phyloP scores from a whole-genome alignment of 2,329 filamentous ascomycete genomes.

The Alternaria viburni region DNA sequence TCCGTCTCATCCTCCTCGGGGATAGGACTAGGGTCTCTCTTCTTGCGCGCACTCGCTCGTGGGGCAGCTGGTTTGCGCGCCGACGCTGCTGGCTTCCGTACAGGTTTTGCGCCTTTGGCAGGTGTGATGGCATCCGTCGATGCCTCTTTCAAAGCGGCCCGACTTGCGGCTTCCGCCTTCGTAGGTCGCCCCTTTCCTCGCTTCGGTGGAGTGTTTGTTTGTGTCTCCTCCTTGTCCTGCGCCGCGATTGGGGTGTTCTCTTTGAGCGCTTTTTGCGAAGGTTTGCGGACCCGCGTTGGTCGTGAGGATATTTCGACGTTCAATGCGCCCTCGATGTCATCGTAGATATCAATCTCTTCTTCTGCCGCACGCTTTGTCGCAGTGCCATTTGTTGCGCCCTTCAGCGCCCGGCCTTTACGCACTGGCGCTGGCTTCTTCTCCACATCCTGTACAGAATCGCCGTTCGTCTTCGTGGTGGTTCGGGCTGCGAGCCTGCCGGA shows the following conservation, averaged over 20 bases:
- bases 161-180: constrained; percentile 24
- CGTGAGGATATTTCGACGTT: constrained; percentile 26
- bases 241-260: constrained; percentile 10
- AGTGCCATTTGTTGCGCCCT: constrained; percentile 18
- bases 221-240: constrained; percentile 17
- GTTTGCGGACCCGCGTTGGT: constrained; percentile 2
- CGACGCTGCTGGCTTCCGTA: constrained; percentile 18
- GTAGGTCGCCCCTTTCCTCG: constrained; percentile 19
- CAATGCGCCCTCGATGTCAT: constrained; percentile 53
- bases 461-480: constrained; percentile 19
- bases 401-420: constrained; percentile 11
- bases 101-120: constrained; percentile 14
- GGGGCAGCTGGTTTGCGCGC: constrained; percentile 20
- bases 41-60: constrained; percentile 17
- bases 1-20: constrained; percentile 12
- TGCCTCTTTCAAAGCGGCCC: constrained; percentile 13
- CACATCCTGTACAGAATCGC: constrained; percentile 8
- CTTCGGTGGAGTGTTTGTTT: constrained; percentile 25
- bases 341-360: constrained; percentile 48
- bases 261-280: constrained; percentile 11
- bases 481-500: constrained; percentile 30
- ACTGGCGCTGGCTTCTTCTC: constrained; percentile 13
- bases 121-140: constrained; percentile 23
- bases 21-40: constrained; percentile 10
- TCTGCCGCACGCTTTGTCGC: constrained; percentile 8